Base-by-base conservation (phyloP, 805 yeast genomes). In the Candida hungchunana region DNA sequence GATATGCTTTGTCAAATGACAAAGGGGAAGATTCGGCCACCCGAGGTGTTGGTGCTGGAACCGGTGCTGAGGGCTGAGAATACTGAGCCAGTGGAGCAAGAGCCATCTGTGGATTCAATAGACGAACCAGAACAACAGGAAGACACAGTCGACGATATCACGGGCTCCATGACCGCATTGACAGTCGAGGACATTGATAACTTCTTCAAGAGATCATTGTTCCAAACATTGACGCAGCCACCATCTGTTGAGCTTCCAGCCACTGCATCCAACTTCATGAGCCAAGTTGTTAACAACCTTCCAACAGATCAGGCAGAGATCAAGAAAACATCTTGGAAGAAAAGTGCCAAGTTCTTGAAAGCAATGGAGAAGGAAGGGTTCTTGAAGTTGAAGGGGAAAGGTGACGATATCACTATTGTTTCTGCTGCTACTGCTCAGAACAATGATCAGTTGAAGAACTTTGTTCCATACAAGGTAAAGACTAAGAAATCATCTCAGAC, bases 281-380 rank as follows among this genome's bases (percentile, higher is more conserved):
- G 69, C 29, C 78, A 79, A 48, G 63, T 89, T 11, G 67, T 79
- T 42, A 74, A 73, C 32, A 85, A 87, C 58, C 59, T 90, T n/a
- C 94, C 96, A 0, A 67, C 73, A 1, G 71, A 82, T 36, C 81
- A 77, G 33, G 72, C 79, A 26, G 79, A 73, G 46, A 71, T 83
- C 40, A 89, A 88, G 58, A 82, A 77, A 52, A 79, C 96, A 0
- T 75, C 88, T 3, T 90, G 95, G 95, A 88, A 84, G 58, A 90
- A 90, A 53, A 77, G 90, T 4, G 73, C 88, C 11, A 89, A 88
- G 56, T 87, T 81, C 51, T 62, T 90, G 36, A 90, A 87, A 53
- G 79, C 83, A 6, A 86, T 89, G 79, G 96, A 85, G 46, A 90
- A 87, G 55, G 68, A 70, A 29, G 76, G 77, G 2, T 73, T 79